phyloP scores from a whole-genome alignment of 2,329 filamentous ascomycete species.

The Cucurbitaria berberidis region DNA sequence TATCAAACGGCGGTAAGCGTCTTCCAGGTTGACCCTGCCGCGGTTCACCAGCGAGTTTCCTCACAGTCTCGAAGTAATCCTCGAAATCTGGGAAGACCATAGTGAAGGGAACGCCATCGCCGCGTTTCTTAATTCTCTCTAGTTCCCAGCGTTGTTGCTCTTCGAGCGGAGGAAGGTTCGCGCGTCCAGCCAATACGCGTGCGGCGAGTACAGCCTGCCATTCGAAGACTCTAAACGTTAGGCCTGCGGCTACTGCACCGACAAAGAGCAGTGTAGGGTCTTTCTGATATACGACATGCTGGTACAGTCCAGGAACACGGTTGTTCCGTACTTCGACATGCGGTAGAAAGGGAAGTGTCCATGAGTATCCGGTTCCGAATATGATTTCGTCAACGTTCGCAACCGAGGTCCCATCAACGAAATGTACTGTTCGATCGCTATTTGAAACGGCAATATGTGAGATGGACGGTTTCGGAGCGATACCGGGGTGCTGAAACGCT shows the following conservation, averaged over 20 bases:
- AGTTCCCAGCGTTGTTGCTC: conserved; percentile 64
- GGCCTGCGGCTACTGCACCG: conserved; percentile 57
- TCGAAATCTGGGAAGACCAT: conserved; percentile 68
- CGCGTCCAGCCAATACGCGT: conserved; percentile 62
- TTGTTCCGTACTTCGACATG: conserved; percentile 61
- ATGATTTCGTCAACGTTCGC: conserved; percentile 66
- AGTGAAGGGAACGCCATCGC: conserved; percentile 64
- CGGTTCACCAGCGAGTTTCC: conserved; percentile 57
- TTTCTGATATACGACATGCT: conserved; percentile 62
- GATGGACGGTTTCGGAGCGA: conserved; percentile 57
- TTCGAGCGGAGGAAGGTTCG: conserved; percentile 55
- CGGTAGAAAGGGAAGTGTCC: conserved; percentile 64
- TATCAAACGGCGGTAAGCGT: conserved; percentile 51
- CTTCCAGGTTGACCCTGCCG: conserved; percentile 52
- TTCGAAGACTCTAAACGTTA: conserved; percentile 73
- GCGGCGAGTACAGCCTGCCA: conserved; percentile 70
- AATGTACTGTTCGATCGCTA: conserved; percentile 57
- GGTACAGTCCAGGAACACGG: conserved; percentile 62
- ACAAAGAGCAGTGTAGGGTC: conserved; percentile 65
- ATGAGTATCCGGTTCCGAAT: conserved; percentile 71
- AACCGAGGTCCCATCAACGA: conserved; percentile 62
- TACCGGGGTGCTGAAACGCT: conserved; percentile 66
- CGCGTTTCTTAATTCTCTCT: conserved; percentile 59
- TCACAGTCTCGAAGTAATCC: conserved; percentile 66
- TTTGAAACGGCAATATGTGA: conserved; percentile 46